phyloP scores from a whole-genome alignment of 768 basidiomycete species.

The Leucosporidium creatinivorum region DNA sequence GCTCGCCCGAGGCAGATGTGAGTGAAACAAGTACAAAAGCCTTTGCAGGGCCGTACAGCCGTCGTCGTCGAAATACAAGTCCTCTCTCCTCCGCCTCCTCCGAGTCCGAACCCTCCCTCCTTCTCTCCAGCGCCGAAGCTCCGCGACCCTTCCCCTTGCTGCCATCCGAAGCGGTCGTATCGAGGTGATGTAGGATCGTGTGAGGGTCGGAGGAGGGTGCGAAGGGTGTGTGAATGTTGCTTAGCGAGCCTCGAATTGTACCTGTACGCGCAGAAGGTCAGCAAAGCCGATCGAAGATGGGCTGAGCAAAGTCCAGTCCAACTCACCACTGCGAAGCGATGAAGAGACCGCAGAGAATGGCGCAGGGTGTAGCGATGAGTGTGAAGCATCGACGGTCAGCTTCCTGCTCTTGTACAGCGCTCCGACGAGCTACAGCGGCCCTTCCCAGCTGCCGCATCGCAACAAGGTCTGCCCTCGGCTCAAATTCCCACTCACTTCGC shows the following conservation, averaged over 20 bases:
- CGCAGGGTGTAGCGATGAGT: not conserved
- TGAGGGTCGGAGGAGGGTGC: too few relatives aligned
- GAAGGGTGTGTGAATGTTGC: not conserved
- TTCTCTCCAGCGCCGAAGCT: too few relatives aligned
- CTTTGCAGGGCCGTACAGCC: too few relatives aligned
- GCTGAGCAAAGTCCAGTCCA: not conserved
- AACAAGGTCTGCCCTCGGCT: not conserved
- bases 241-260: slow-evolving; percentile 62
- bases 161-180: too few relatives aligned
- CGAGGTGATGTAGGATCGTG: too few relatives aligned
- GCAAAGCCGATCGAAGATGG: not conserved
- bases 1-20: too few relatives aligned
- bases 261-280: slow-evolving; percentile 26
- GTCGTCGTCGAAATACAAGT: too few relatives aligned
- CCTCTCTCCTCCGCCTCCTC: not conserved
- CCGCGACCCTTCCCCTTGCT: too few relatives aligned
- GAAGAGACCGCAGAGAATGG: not conserved
- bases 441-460: too few relatives aligned
- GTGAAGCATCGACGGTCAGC: not conserved
- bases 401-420: not conserved
- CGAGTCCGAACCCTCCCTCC: too few relatives aligned
- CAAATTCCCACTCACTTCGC: slow-evolving; percentile 58
- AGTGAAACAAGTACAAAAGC: too few relatives aligned
- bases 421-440: too few relatives aligned
- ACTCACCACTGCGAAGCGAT: slow-evolving; percentile 21